Evolutionary conservation across 2,329 filamentous ascomycete species (phyloP).

Genomic region (Bipolaris zeicola): DNA sequence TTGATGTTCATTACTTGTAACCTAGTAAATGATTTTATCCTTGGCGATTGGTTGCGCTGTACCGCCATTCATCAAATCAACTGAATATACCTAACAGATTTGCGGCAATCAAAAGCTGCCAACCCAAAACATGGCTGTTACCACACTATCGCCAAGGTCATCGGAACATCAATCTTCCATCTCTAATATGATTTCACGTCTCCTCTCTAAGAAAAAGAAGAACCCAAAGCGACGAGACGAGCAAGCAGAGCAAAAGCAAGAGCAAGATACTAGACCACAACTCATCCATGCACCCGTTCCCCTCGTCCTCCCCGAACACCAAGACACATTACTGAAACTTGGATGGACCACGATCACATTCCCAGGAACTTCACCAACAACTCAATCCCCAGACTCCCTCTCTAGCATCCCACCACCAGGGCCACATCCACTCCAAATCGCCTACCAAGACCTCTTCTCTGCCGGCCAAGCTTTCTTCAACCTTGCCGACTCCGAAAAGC

Average conservation of each 20-base stretch:
- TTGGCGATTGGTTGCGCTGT: background rate
- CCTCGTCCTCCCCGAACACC: slow-evolving; percentile 42
- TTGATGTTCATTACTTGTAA: background rate
- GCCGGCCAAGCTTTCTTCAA: slow-evolving; percentile 43
- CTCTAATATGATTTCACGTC: slow-evolving; percentile 36
- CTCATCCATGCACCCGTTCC: slow-evolving; percentile 34
- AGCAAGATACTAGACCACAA: slow-evolving; percentile 27
- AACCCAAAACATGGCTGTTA: slow-evolving; percentile 24
- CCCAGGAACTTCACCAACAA: slow-evolving; percentile 16
- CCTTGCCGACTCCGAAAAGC: slow-evolving; percentile 31
- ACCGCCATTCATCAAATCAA: background rate
- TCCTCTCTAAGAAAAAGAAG: slow-evolving; percentile 27
- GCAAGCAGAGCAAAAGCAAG: background rate
- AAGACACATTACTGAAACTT: slow-evolving; percentile 36
- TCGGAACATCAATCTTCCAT: slow-evolving; percentile 31
- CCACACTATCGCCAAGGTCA: slow-evolving; percentile 18
- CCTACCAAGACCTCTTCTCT: slow-evolving; percentile 36
- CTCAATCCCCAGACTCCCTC: background rate
- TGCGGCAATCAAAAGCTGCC: background rate
- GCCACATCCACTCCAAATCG: slow-evolving; percentile 39
- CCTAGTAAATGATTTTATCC: background rate
- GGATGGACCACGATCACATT: slow-evolving; percentile 48
- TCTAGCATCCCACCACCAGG: slow-evolving; percentile 1
- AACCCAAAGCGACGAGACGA: background rate
- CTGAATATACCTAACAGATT: background rate